Evolutionary conservation across 202 grass and related monocot species (phyloP).

Genomic region (Cymbopogon flexuosus): DNA sequence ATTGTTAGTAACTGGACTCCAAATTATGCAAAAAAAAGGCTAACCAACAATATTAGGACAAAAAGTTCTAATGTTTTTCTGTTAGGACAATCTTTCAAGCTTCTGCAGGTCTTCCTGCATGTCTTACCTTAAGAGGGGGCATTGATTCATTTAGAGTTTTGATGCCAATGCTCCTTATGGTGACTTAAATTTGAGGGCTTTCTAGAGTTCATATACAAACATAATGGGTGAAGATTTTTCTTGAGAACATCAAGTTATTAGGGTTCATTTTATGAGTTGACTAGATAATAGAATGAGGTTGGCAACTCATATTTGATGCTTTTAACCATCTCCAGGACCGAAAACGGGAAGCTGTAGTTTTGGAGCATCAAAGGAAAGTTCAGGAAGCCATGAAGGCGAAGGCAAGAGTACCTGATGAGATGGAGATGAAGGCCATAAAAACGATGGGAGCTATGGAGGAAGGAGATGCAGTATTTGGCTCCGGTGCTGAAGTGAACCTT

Average conservation of each 20-base stretch:
- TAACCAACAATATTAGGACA: not conserved
- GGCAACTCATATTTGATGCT: slow-evolving; percentile 6
- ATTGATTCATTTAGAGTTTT: slow-evolving; percentile 6
- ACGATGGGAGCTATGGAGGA: slow-evolving; percentile 95
- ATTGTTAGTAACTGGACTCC: not conserved
- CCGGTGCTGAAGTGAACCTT: slow-evolving; percentile 82
- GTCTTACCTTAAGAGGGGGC: not conserved
- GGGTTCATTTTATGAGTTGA: slow-evolving; percentile 12
- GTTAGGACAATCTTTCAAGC: not conserved
- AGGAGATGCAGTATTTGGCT: slow-evolving; percentile 85
- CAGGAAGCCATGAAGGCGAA: slow-evolving; percentile 65
- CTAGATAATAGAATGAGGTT: slow-evolving; percentile 17
- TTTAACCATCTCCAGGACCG: slow-evolving; percentile 55
- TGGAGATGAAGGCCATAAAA: slow-evolving; percentile 95
- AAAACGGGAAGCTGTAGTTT: slow-evolving; percentile 75
- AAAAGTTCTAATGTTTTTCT: not conserved
- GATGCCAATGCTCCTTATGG: not conserved
- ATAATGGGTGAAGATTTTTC: not conserved
- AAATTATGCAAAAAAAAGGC: not conserved
- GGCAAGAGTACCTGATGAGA: slow-evolving; percentile 53
- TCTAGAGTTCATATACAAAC: not conserved
- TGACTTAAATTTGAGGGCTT: not conserved
- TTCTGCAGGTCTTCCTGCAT: not conserved
- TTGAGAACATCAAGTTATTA: not conserved
- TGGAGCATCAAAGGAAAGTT: slow-evolving; percentile 81